phyloP scores from a whole-genome alignment of 2,329 filamentous ascomycete genomes.

The Dactylellina drechsleri region DNA sequence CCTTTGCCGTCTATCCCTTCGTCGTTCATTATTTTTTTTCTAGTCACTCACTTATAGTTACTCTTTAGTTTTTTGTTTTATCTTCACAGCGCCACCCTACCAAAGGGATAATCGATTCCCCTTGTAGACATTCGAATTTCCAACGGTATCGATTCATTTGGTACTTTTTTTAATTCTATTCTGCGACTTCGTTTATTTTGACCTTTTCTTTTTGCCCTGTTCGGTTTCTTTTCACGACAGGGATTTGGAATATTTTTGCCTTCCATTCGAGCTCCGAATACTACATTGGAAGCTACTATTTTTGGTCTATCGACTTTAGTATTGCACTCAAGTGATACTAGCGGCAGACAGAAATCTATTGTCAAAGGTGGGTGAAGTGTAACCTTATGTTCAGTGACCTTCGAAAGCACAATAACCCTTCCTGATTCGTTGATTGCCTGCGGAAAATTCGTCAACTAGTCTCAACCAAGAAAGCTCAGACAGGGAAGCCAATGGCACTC shows the following conservation, averaged over 20 bases:
- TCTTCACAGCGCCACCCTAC: constrained; percentile 4
- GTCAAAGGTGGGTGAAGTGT: constrained; percentile 49
- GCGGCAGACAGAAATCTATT: constrained; percentile 27
- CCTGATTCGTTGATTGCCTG: constrained; percentile 39
- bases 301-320: constrained; percentile 19
- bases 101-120: constrained; percentile 21
- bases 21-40: constrained; percentile 27
- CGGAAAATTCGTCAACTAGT: constrained; percentile 21
- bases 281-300: constrained; percentile 37
- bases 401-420: constrained; percentile 11
- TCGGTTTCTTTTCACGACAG: neutral
- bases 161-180: constrained; percentile 28
- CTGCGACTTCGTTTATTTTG: constrained; percentile 8
- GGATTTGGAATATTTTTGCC: constrained; percentile 1
- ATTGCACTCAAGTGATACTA: constrained; percentile 25
- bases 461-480: constrained; percentile 2
- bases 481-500: constrained; percentile 3
- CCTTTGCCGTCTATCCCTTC: constrained; percentile 25
- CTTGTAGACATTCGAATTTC: constrained; percentile 40
- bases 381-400: constrained; percentile 41
- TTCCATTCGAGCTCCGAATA: constrained; percentile 27
- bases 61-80: constrained; percentile 10
- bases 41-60: constrained; percentile 51
- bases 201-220: constrained; percentile 3
- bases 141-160: constrained; percentile 42